Evolutionary conservation across 2,329 filamentous ascomycete genomes (phyloP), one percentile per base, ranked within the genome.

Genomic region (Canariomyces notabilis): DNA sequence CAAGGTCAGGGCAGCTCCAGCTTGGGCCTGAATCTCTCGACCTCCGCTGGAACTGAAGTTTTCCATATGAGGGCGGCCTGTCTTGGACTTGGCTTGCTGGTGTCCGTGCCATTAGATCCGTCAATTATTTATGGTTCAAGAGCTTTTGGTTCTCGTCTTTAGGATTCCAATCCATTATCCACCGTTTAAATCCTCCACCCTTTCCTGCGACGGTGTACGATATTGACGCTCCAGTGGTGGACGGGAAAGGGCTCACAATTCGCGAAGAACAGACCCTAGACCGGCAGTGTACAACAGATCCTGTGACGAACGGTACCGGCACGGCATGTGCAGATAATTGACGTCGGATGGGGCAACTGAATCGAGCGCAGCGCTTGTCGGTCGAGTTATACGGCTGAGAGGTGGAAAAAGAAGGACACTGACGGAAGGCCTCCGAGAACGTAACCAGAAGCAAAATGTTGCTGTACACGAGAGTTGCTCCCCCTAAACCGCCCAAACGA

Each of bases 401-500:
- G n/a, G n/a, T n/a, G n/a, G n/a, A n/a, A n/a, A n/a, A n/a, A n/a
- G n/a, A n/a, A n/a, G n/a, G n/a, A n/a, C n/a, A n/a, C n/a, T 31
- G 20, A 34, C 16, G 34, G 37, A 14, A 33, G 18, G 32, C 23
- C 18, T 39, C 19, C 19, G 22, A 35, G n/a, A 7, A 14, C 29
- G 11, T 20, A 6, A 19, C 15, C 14, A 19, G 20, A 44, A 16
- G 8, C 35, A 51, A 41, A 21, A 80, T 81, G 78, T 64, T 82
- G 56, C 62, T 82, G 36, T 82, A 79, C 59, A 78, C 76, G n/a
- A 72, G 69, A 61, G 63, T 74, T 40, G 77, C 77, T 48, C 62
- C 71, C 37, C 75, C 77, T n/a, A 81, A 79, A 63, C 66, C 70
- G 36, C 77, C 77, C 23, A 82, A 80, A 64, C 73, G 67, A 58